A percentile compares a stretch with the other conserved stretches of the same genome.
Conservation (phyloP, 1,284 basidiomycete species). For the Leccinum subrobustum region DNA sequence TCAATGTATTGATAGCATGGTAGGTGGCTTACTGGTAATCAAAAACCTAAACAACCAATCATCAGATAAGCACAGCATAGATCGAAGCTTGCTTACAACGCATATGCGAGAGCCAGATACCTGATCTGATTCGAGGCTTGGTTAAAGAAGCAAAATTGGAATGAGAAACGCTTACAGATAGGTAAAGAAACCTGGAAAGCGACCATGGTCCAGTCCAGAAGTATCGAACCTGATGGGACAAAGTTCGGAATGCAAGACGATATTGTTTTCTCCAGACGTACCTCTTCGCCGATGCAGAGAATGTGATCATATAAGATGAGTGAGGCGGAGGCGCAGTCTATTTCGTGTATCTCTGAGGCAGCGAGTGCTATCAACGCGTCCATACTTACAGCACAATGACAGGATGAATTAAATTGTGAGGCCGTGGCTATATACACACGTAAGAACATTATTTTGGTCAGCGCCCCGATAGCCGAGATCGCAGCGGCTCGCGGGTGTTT, state of each 20-base stretch:
- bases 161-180: conserved; percentile 1
- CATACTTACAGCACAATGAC: neutral
- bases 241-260: neutral
- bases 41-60: neutral
- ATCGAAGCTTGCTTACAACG: conserved; percentile 1
- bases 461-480: neutral
- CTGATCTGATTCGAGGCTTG: conserved; percentile 7
- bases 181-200: conserved; percentile 11
- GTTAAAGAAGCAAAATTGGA: neutral
- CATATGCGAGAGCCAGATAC: conserved; percentile 5
- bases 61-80: neutral
- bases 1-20: neutral
- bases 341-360: neutral
- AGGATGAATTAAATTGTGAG: neutral
- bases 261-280: neutral
- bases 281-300: conserved; percentile 12
- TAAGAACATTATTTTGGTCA: neutral
- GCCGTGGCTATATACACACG: neutral
- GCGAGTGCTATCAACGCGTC: neutral
- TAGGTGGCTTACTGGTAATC: conserved; percentile 1
- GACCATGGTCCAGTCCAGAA: conserved; percentile 11
- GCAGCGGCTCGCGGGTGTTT: neutral
- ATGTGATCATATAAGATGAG: conserved; percentile 11
- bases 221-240: conserved; percentile 7
- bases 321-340: conserved; percentile 1